Conservation (phyloP, 2,329 filamentous ascomycete species). For the Phymatotrichopsis omnivora region DNA sequence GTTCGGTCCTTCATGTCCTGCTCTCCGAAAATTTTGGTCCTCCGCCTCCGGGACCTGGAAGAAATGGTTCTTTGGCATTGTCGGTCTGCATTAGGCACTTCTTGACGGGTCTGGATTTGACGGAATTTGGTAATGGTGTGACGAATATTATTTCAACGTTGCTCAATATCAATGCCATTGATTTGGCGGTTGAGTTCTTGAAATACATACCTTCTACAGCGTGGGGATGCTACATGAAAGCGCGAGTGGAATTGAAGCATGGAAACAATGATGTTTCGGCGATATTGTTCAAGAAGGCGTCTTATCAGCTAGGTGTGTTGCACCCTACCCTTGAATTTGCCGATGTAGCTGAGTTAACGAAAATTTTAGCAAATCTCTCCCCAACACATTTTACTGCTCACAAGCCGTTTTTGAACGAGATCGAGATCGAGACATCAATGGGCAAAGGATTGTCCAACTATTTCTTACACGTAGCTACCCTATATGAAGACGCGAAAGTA, state of each 20-base stretch:
- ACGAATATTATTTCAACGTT: constrained; percentile 37
- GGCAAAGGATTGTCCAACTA: constrained; percentile 70
- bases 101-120: constrained; percentile 27
- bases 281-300: constrained; percentile 68
- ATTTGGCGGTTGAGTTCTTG: constrained; percentile 53
- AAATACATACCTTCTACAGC: constrained; percentile 49
- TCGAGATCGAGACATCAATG: constrained; percentile 54
- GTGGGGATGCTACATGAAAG: constrained; percentile 69
- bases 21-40: constrained; percentile 49
- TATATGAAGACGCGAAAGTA: constrained; percentile 69
- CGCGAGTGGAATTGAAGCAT: constrained; percentile 62
- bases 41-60: constrained; percentile 52
- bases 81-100: constrained; percentile 37
- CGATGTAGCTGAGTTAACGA: too few relatives aligned
- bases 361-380: constrained; percentile 22
- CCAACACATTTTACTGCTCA: constrained; percentile 42
- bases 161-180: constrained; percentile 36
- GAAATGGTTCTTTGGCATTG: constrained; percentile 24
- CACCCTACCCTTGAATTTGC: background rate
- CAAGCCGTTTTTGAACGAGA: constrained; percentile 54
- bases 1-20: constrained; percentile 28
- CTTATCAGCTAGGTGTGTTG: constrained; percentile 66
- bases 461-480: constrained; percentile 70
- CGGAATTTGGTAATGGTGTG: constrained; percentile 35
- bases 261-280: constrained; percentile 66